Conservation (phyloP, 495 filamentous ascomycete species). For the Tricharina praecox region DNA sequence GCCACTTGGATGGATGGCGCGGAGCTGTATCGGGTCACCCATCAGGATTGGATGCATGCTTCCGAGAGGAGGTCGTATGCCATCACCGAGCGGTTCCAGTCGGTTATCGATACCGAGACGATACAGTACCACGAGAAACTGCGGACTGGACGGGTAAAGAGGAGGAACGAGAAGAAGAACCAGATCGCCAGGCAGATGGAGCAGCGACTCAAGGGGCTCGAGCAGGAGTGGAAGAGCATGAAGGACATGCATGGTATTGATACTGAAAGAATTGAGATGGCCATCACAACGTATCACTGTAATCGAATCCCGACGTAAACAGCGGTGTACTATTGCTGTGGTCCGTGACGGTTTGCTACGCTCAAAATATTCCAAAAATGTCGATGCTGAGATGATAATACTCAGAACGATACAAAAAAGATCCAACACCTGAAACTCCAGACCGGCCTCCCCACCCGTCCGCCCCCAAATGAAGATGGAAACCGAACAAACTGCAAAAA, state of each 20-base stretch:
- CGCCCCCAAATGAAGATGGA: not conserved
- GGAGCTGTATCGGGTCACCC: not conserved
- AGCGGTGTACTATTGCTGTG: too few relatives aligned
- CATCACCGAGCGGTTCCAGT: not conserved
- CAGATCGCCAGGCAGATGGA: not conserved
- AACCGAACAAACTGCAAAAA: not conserved
- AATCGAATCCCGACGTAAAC: too few relatives aligned
- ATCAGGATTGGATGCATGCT: not conserved
- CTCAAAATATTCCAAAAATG: too few relatives aligned
- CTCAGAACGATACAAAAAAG: not conserved
- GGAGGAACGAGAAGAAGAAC: not conserved
- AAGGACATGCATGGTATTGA: not conserved
- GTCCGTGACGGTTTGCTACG: too few relatives aligned
- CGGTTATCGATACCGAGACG: not conserved
- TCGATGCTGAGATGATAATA: too few relatives aligned
- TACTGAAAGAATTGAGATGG: too few relatives aligned
- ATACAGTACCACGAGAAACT: not conserved
- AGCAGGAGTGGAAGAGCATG: constrained; percentile 3
- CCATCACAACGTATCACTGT: too few relatives aligned
- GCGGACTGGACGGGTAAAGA: not conserved
- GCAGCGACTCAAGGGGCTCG: not conserved
- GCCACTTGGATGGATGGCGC: not conserved
- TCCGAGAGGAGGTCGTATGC: not conserved
- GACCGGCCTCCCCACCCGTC: not conserved
- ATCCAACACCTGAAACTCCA: not conserved